Base-by-base conservation (phyloP, 345 rosid genomes). In the Brassica juncea region DNA sequence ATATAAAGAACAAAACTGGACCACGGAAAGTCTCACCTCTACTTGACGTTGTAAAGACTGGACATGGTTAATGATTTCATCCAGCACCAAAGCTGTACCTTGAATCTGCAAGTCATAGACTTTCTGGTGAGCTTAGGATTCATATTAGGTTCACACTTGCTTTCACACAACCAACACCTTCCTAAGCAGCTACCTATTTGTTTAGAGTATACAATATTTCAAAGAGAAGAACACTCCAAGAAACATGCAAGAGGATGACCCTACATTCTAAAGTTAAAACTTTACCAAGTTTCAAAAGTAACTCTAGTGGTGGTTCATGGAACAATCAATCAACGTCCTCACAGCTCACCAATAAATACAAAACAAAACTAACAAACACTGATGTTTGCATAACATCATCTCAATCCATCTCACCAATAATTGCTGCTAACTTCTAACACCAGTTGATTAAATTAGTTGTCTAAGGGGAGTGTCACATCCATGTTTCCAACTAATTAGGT, bases 31-130 rank as follows among this genome's bases (percentile, higher is more conserved):
- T 77, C 89, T 87, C 66, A 92, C 99, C 99, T 96, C 99, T 77
- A 96, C 99, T 86, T 96, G 97, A 65, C 84, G 91, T 77, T 96
- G 99, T 76, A 96, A 84, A 21, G 86, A 90, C 76, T 93, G 98
- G 44, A 96, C 98, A 65, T 96, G 99, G 80, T 88, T 93, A 84
- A 96, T 96, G 74, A 96, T 96, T 81, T 96, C 97, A 85, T 93
- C 99, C 71, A 96, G 81, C 72, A 96, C 97, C 82, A 90, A 77
- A 14, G 99, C 97, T 59, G 98, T 93, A 58, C 99, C 98, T 71
- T 97, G 91, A 58, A 96, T 96, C 99, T 96, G 90, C 86, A 77
- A 44, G 71, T 66, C 65, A 76, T 39, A 37, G 77, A 74, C 75
- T 70, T 76, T 66, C 72, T 28, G 42, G 3, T 75, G 15, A 74